Base-by-base conservation (phyloP, 2,329 filamentous ascomycete genomes). In the Cordyceps tenuipes region DNA sequence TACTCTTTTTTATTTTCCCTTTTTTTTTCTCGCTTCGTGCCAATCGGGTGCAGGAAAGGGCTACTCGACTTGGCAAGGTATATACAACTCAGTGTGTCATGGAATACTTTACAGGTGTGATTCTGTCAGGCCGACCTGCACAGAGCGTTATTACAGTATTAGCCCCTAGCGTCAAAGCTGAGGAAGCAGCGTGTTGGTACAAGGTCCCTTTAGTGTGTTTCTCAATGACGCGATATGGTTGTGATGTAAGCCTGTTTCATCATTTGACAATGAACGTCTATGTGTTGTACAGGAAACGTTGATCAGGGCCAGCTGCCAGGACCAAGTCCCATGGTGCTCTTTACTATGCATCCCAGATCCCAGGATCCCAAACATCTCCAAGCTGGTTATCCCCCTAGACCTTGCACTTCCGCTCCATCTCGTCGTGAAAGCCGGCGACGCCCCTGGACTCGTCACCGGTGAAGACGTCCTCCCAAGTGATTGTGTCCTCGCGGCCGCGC, bases 391-490 rank as follows among this genome's bases (percentile, higher is more conserved):
- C 9, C 29, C 8, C 31, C 72, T 58, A 54, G 21, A 97, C 95
- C 81, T 86, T 89, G 75, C 96, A 79, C 82, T 91, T 90, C 75
- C 84, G 83, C 85, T 97, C 93, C 85, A 97, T 91, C 83, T 97
- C 93, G 61, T 90, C 87, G 68, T 97, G 91, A 75, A 97, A 86
- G 57, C 87, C 84, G 26, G 87, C 83, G 47, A 84, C 78, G 63
- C 83, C 82, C 68, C 86, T 82, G 71, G 84, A 82, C 74, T 93
- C 90, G 67, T 89, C 87, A 62, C 91, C 90, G 21, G 82, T 84
- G 72, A 88, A 97, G 21, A 99, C 85, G 78, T 97, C 94, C 81
- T 99, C 94, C 94, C 94, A 99, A 9, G 81, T 84, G 67, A 96
- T 79, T 68, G 83, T 87, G 31, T 82, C 77, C 72, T 97, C 94